Evolutionary conservation across 441 rosid species (phyloP), one percentile per base, ranked within the genome.

Genomic region (Erodium trifolium): DNA sequence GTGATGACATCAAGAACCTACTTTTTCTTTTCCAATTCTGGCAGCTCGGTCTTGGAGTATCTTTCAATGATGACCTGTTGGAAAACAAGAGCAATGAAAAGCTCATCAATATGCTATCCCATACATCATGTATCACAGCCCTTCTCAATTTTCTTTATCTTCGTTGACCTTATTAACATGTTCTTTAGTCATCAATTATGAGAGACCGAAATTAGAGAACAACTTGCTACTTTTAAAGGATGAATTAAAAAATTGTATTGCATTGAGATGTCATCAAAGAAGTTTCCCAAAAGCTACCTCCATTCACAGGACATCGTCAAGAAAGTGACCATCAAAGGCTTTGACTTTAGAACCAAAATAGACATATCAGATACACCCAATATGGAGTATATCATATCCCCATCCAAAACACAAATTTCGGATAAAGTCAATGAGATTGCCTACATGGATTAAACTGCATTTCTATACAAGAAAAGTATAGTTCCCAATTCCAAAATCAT

Each of bases 1-100:
- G 12, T 57, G 7, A 68, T 57, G 29, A 10, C 63, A 17, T 17
- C 27, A 8, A 68, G 41, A 69, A 77, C 86, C 79, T 83, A 92
- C 93, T 87, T 92, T 75, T 82, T 90, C 84, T 90, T 92, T 71
- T 88, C 96, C 83, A 92, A 81, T 37, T 81, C 85, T 19, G 95
- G 96, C 72, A 92, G 88, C 73, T 90, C 90, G 3, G 93, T 78
- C 79, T 82, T 90, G 69, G 86, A 77, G 67, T 85, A 92, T 77
- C 84, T 86, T 78, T 92, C 96, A 67, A 81, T 90, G 73, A 90
- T 83, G n/a, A 88, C 95, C 98, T 90, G 75, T 16, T 3, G n/a
- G 63, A 57, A 8, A 57, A 57, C 4, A 60, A 77, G 16, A 31
- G 29, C 23, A 31, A 43, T 34, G 5, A 29, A 70, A 23, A 8